phyloP scores from a whole-genome alignment of 305 asterid species.

The Striga hermonthica region DNA sequence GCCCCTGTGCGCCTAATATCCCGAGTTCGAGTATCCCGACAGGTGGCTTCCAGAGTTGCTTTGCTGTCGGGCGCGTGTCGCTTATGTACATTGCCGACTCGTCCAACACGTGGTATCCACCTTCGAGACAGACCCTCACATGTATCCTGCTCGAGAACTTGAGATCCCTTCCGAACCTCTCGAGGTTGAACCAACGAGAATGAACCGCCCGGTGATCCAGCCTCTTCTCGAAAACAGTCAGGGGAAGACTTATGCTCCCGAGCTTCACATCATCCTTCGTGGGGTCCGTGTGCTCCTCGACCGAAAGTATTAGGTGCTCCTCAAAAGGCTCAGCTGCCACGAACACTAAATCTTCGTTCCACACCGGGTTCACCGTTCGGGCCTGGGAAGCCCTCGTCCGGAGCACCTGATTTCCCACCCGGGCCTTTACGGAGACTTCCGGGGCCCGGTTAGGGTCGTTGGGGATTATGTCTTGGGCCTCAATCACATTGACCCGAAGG shows the following conservation, averaged over 20 bases:
- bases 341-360: slow-evolving; percentile 67
- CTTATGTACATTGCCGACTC: slow-evolving; percentile 69
- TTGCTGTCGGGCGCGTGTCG: slow-evolving; percentile 70
- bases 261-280: slow-evolving; percentile 42
- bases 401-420: slow-evolving; percentile 40
- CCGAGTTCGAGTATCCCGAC: slow-evolving; percentile 69
- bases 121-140: slow-evolving; percentile 60
- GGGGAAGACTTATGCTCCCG: slow-evolving; percentile 52
- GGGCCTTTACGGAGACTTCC: slow-evolving; percentile 42
- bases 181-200: slow-evolving; percentile 60
- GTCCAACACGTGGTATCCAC: slow-evolving; percentile 78
- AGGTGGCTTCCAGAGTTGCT: slow-evolving; percentile 69
- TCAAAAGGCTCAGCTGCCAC: slow-evolving; percentile 75
- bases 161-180: slow-evolving; percentile 43
- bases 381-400: slow-evolving; percentile 39
- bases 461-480: slow-evolving; percentile 46
- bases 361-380: slow-evolving; percentile 46
- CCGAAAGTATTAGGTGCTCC: slow-evolving; percentile 44
- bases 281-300: slow-evolving; percentile 43
- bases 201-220: slow-evolving; percentile 51
- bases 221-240: slow-evolving; percentile 47
- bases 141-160: slow-evolving; percentile 68
- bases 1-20: slow-evolving; percentile 48
- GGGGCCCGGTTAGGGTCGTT: slow-evolving; percentile 41
- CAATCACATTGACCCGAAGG: slow-evolving; percentile 50